Evolutionary conservation across 1,284 basidiomycete species (phyloP), one percentile per base, ranked within the genome.

Genomic region (Ceratobasidium sp.): DNA sequence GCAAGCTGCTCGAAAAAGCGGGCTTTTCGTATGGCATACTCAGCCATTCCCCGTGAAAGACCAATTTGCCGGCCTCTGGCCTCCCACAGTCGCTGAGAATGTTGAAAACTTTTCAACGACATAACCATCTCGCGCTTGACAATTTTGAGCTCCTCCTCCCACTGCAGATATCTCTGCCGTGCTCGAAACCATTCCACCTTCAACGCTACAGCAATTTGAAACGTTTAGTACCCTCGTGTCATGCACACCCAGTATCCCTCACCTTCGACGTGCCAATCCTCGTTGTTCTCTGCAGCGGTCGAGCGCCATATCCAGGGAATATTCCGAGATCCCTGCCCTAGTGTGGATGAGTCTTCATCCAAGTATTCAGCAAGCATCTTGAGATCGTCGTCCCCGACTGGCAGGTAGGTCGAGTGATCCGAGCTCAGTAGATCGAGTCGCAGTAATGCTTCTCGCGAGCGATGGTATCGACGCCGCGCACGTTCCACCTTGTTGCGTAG

Each of bases 261-360:
- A 69, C 67, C 67, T 12, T 69, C 50, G 3, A 55, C 18, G 3
- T 69, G 67, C 67, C 67, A 69, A 4, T 69, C 30, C 14, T 69
- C 52, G 16, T 35, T 33, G 27, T 69, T 69, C 16, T 12, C 18
- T 2, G 52, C 67, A 18, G 33, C 67, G 10, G 12, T 30, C 4
- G 30, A 33, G 7, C 67, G 67, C 67, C 67, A 69, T 35, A 69
- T 27, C 67, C 67, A 69, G n/a, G 67, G 27, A 8, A 69, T 55
- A 14, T 6, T 20, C 23, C 14, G 7, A 12, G 33, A 48, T n/a
- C 44, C 44, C 20, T 69, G 67, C 20, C 67, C 67, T 7, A 69
- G 2, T 3, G 14, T 38, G 5, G 5, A 4, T n/a, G 67, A 54
- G 7, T 35, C 30, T 7, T 54, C 38, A 8, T 55, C 52, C 3